These are phyloP conservation scores for Mycena belliarum DNA, from an alignment of 768 basidiomycete species.

Conservation along the genomic window DNA sequence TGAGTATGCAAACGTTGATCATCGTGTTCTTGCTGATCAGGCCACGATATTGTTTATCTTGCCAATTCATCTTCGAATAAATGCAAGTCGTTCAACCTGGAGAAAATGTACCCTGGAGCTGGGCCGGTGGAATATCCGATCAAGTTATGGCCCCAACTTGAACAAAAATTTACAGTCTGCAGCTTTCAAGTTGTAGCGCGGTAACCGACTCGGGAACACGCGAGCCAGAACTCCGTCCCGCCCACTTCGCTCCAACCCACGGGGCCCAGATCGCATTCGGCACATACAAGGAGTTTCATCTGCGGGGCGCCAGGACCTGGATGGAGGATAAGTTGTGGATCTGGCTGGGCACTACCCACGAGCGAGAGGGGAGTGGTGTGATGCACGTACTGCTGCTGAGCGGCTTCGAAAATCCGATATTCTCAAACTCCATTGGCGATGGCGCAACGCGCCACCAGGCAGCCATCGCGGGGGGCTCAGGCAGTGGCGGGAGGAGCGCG, in stretches of 20 bases:
- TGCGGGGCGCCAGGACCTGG: conserved; percentile 23
- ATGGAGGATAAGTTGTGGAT: too few relatives aligned
- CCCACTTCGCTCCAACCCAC: conserved; percentile 79
- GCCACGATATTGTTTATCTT: too few relatives aligned
- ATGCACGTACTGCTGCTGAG: conserved; percentile 31
- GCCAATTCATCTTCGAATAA: too few relatives aligned
- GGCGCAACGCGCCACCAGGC: conserved; percentile 80
- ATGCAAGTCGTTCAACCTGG: too few relatives aligned
- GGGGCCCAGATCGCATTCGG: conserved; percentile 84
- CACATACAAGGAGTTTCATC: conserved; percentile 73
- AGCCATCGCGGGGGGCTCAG: conserved; percentile 52
- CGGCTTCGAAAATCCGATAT: conserved; percentile 75
- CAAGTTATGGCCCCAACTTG: too few relatives aligned
- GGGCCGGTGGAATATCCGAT: too few relatives aligned
- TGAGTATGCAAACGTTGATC: too few relatives aligned
- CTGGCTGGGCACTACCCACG: too few relatives aligned
- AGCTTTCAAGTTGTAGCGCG: conserved; percentile 8
- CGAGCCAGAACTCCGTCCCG: conserved; percentile 77
- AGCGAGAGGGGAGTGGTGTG: too few relatives aligned
- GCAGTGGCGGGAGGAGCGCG: conserved; percentile 52
- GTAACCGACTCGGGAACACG: conserved; percentile 69
- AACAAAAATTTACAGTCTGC: too few relatives aligned
- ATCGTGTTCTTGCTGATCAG: too few relatives aligned
- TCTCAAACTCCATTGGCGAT: conserved; percentile 83
- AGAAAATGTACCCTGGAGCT: too few relatives aligned